Evolutionary conservation across 2,329 filamentous ascomycete genomes (phyloP).

Genomic region (Diaporthe destruens): DNA sequence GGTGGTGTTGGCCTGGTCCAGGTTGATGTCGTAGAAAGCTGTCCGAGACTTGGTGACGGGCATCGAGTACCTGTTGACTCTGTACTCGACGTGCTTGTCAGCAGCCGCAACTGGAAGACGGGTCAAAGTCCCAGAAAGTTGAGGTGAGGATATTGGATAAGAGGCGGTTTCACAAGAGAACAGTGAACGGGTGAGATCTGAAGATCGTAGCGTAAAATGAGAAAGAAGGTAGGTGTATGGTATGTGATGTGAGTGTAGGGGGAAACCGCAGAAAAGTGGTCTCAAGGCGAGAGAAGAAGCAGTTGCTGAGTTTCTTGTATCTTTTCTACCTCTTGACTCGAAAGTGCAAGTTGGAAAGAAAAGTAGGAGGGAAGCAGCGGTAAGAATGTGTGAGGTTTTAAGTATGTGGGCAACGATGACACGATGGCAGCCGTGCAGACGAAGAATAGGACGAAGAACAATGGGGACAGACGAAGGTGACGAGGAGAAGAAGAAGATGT

Average conservation of each 20-base stretch:
- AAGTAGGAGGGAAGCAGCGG: conserved; percentile 25
- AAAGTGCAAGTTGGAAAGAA: conserved; percentile 10
- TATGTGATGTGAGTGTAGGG: background rate
- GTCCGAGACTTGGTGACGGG: conserved; percentile 81
- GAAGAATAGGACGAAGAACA: conserved; percentile 26
- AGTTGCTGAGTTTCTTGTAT: background rate
- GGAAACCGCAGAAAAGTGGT: background rate
- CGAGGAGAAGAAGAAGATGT: background rate
- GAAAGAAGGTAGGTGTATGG: background rate
- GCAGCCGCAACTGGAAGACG: conserved; percentile 12
- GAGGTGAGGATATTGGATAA: conserved; percentile 1
- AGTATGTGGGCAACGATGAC: conserved; percentile 1
- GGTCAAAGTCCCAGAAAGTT: background rate
- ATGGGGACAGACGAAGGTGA: conserved; percentile 18
- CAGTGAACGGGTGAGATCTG: background rate
- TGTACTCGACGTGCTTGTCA: conserved; percentile 52
- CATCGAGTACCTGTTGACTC: conserved; percentile 93
- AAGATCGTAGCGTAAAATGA: background rate
- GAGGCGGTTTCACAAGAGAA: background rate
- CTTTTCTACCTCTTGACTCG: background rate
- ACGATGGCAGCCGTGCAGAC: conserved; percentile 16
- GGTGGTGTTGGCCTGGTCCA: conserved; percentile 87
- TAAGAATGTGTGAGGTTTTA: conserved; percentile 8
- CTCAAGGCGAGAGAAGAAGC: background rate
- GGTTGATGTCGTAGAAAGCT: conserved; percentile 71